Conservation (phyloP, 768 basidiomycete genomes). For the Kwoniella europaea region DNA sequence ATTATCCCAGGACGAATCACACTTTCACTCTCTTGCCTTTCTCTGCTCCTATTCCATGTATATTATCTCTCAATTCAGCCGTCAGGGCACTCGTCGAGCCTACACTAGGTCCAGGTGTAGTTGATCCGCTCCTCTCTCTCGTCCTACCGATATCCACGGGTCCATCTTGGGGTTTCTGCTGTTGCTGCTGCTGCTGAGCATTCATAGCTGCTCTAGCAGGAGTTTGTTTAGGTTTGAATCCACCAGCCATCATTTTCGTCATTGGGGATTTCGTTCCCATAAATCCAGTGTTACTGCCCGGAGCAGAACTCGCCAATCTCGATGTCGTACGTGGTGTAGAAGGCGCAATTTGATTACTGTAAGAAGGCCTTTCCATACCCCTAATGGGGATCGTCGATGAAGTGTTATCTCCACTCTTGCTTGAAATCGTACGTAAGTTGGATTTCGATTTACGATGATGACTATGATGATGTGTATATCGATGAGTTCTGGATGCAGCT, state of each 20-base stretch:
- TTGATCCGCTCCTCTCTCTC: slow-evolving; percentile 26
- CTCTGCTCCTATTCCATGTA: slow-evolving; percentile 14
- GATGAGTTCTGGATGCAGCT: slow-evolving; percentile 13
- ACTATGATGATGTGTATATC: slow-evolving; percentile 25
- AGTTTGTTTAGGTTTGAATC: slow-evolving; percentile 33
- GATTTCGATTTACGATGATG: slow-evolving; percentile 28
- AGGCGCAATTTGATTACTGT: slow-evolving; percentile 14
- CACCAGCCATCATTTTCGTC: slow-evolving; percentile 41
- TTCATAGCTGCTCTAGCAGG: slow-evolving; percentile 28
- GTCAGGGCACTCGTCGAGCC: slow-evolving; percentile 24
- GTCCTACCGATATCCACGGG: not conserved
- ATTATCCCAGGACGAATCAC: not conserved
- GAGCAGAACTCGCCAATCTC: slow-evolving; percentile 37
- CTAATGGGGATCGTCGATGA: slow-evolving; percentile 48
- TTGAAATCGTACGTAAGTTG: slow-evolving; percentile 19
- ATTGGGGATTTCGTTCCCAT: slow-evolving; percentile 30
- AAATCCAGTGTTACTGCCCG: not conserved
- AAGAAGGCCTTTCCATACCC: slow-evolving; percentile 37
- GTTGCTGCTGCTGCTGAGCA: slow-evolving; percentile 12
- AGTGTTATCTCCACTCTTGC: slow-evolving; percentile 6
- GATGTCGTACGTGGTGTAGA: slow-evolving; percentile 19
- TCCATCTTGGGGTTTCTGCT: not conserved
- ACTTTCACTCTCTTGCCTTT: slow-evolving; percentile 37
- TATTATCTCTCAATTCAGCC: slow-evolving; percentile 21
- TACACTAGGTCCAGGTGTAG: slow-evolving; percentile 17